A percentile compares a stretch with the other conserved stretches of the same genome.
Conservation (phyloP, 176 grass and related monocot species). For the Lolium multiflorum region DNA sequence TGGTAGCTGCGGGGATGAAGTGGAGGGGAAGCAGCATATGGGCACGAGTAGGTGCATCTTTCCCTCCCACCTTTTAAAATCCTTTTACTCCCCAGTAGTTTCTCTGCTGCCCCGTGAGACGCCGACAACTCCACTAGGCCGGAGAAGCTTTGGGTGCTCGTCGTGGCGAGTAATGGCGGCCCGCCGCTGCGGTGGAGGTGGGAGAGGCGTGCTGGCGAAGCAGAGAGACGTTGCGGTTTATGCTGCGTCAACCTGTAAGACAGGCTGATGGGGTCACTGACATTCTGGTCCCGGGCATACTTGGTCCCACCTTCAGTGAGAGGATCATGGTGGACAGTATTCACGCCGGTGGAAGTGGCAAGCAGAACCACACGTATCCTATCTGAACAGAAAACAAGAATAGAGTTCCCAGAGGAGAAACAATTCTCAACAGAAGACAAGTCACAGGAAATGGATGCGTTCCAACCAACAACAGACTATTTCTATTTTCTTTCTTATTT, state of each 20-base stretch:
- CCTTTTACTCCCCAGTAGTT: background rate
- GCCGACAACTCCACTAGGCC: background rate
- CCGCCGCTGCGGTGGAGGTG: background rate
- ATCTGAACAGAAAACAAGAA: slow-evolving; percentile 9
- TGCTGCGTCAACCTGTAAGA: no score
- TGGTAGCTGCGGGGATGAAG: slow-evolving; percentile 4
- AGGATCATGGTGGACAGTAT: background rate
- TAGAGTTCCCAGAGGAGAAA: background rate
- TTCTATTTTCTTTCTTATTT: slow-evolving; percentile 7
- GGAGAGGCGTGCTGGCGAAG: background rate
- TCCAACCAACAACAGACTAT: background rate
- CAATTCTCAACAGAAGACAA: background rate
- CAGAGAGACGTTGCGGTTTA: background rate
- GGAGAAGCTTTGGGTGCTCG: background rate
- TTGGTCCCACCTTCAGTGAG: background rate
- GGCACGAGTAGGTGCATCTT: slow-evolving; percentile 39
- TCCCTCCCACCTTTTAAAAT: background rate
- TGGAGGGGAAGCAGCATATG: slow-evolving; percentile 40
- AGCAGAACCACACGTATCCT: slow-evolving; percentile 46
- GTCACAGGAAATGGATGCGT: background rate
- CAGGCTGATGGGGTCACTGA: background rate
- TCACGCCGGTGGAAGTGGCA: background rate
- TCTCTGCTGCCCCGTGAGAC: background rate
- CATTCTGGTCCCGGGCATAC: background rate
- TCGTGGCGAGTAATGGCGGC: slow-evolving; percentile 35